phyloP scores from a whole-genome alignment of 768 basidiomycete species.

The Trametes meyenii region DNA sequence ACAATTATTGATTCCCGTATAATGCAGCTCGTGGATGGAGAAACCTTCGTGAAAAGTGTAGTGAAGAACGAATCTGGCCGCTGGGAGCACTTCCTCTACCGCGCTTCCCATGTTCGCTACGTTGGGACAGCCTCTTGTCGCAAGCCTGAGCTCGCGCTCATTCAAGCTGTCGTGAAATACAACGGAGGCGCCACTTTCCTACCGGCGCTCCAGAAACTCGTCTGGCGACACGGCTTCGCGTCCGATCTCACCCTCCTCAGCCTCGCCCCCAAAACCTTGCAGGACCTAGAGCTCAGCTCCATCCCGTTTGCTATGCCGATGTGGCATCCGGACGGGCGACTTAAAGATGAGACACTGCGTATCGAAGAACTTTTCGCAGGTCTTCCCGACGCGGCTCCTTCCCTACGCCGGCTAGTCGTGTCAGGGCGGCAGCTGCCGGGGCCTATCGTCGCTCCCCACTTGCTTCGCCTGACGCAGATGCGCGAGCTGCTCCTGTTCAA shows the following conservation, averaged over 20 bases:
- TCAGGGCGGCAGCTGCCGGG: background rate
- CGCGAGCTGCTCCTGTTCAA: conserved; percentile 8
- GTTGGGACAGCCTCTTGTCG: conserved; percentile 1
- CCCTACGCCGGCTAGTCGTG: background rate
- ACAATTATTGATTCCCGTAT: too few species aligned
- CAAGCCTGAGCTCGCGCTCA: conserved; percentile 5
- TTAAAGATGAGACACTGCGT: background rate
- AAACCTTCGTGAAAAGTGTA: conserved; percentile 10
- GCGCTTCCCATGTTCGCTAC: conserved; percentile 12
- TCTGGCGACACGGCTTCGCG: conserved; percentile 8
- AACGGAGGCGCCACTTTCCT: conserved; percentile 11
- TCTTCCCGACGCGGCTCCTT: background rate
- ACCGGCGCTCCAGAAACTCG: conserved; percentile 1
- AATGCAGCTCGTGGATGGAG: conserved; percentile 3
- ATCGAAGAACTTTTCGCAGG: conserved; percentile 2
- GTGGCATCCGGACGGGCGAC: background rate
- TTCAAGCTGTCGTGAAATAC: conserved; percentile 9
- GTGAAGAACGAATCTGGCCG: background rate
- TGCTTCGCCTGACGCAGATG: background rate
- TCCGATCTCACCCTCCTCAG: conserved; percentile 6
- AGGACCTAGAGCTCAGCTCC: background rate
- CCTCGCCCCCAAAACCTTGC: background rate
- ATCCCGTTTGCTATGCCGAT: background rate
- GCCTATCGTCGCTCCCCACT: background rate
- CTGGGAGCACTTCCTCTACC: conserved; percentile 12